Evolutionary conservation across 305 asterid species (phyloP).

Genomic region (Fraxinus paxiana): DNA sequence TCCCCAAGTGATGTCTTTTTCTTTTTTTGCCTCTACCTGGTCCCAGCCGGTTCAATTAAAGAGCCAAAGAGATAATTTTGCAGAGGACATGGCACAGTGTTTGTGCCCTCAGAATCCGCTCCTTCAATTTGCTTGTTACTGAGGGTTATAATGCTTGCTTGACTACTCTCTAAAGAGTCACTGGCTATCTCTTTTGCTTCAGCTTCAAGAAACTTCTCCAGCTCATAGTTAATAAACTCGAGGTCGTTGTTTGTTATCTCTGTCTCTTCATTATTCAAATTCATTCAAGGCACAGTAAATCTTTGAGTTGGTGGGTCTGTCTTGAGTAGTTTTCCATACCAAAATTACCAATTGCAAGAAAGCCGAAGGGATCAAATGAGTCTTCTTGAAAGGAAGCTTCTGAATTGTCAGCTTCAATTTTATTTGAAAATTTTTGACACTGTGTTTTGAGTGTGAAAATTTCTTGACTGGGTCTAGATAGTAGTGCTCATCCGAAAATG

Average conservation of each 20-base stretch:
- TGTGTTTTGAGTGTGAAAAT: conserved; percentile 28
- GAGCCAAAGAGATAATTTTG: conserved; percentile 59
- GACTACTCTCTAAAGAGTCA: conserved; percentile 52
- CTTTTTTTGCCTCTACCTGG: conserved; percentile 38
- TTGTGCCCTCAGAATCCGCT: conserved; percentile 37
- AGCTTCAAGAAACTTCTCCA: conserved; percentile 65
- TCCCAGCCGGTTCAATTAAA: conserved; percentile 41
- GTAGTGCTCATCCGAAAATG: conserved; percentile 41
- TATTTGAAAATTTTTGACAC: conserved; percentile 28
- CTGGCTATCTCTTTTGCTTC: conserved; percentile 48
- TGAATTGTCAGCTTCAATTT: conserved; percentile 23
- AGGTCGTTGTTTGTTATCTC: conserved; percentile 59
- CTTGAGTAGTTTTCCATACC: conserved; percentile 44
- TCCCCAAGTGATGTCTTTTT: conserved; percentile 46
- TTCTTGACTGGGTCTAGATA: conserved; percentile 35
- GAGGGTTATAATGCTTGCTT: conserved; percentile 53
- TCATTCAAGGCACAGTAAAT: conserved; percentile 36
- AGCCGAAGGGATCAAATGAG: conserved; percentile 47
- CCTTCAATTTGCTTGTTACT: conserved; percentile 42
- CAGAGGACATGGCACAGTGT: conserved; percentile 51
- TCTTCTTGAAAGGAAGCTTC: conserved; percentile 43
- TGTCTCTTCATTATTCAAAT: conserved; percentile 29
- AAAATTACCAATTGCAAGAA: conserved; percentile 82
- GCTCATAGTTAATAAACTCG: conserved; percentile 54
- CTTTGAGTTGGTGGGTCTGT: conserved; percentile 70